Percentiles rank a stretch among this genome's conserved stretches.
Conservation (phyloP, 176 grass and related monocot genomes). For the Saccharum spontaneum region DNA sequence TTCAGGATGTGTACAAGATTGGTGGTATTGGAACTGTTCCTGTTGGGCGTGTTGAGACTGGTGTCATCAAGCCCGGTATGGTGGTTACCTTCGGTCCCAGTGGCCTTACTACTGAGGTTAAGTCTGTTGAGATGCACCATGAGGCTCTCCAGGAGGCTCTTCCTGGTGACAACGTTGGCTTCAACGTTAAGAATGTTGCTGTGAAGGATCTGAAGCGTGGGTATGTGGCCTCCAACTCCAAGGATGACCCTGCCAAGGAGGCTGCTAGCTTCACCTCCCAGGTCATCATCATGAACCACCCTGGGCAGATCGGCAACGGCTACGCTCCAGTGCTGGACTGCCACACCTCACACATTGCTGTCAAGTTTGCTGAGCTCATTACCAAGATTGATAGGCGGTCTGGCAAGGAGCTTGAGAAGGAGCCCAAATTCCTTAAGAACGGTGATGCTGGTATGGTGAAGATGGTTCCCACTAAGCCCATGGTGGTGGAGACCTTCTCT, state of each 20-base stretch:
- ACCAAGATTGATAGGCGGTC: slow-evolving; percentile 90
- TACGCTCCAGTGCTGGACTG: slow-evolving; percentile 85
- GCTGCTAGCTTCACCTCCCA: slow-evolving; percentile 81
- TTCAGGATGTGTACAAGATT: not conserved
- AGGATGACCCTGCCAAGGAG: slow-evolving; percentile 92
- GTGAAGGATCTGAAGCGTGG: slow-evolving; percentile 94
- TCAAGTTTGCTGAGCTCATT: slow-evolving; percentile 75
- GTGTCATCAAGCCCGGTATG: slow-evolving; percentile 78
- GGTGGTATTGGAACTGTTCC: not conserved
- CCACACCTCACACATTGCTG: slow-evolving; percentile 91
- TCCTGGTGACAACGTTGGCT: slow-evolving; percentile 78
- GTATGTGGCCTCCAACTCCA: slow-evolving; percentile 81
- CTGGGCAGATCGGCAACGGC: slow-evolving; percentile 85
- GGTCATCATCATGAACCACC: slow-evolving; percentile 98
- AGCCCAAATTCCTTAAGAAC: slow-evolving; percentile 87
- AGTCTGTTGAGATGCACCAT: slow-evolving; percentile 95
- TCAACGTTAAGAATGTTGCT: slow-evolving; percentile 88
- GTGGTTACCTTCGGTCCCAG: slow-evolving; percentile 75
- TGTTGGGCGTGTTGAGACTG: slow-evolving; percentile 80
- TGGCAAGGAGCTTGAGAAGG: slow-evolving; percentile 89
- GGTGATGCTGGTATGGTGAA: slow-evolving; percentile 90
- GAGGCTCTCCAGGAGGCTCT: slow-evolving; percentile 75
- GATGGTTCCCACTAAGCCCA: slow-evolving; percentile 95
- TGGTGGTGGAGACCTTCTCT: slow-evolving; percentile 86
- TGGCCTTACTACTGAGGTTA: slow-evolving; percentile 81